phyloP scores from a whole-genome alignment of 225 moss, liverwort and hornwort species.

The Pseudisothecium myosuroides region DNA sequence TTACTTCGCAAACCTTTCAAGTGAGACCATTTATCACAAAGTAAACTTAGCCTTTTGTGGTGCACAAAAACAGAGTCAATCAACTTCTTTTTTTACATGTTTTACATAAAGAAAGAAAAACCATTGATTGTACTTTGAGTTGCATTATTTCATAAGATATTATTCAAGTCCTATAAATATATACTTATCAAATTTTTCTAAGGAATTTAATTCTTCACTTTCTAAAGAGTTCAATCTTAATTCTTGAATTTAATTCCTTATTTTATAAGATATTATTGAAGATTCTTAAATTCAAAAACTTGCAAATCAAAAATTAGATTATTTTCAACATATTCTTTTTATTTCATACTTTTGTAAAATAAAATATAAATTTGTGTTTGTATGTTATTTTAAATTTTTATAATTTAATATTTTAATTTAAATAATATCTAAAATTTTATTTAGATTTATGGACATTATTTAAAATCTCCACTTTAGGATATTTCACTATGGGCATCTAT shows the following conservation, averaged over 20 bases:
- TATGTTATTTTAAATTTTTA: background rate
- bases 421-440: background rate
- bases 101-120: background rate
- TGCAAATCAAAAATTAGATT: background rate
- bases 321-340: background rate
- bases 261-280: background rate
- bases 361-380: fast-evolving
- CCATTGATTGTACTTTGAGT: background rate
- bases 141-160: background rate
- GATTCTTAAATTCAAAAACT: background rate
- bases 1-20: background rate
- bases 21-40: background rate
- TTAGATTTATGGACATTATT: background rate
- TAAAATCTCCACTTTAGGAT: background rate
- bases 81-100: background rate
- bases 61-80: fast-evolving
- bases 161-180: background rate
- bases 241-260: too few relatives aligned
- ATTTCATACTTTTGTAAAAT: background rate
- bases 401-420: background rate
- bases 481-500: background rate
- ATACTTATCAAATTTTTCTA: too few relatives aligned
- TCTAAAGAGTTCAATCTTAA: too few relatives aligned
- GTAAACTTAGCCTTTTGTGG: background rate
- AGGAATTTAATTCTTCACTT: too few relatives aligned